These are phyloP conservation scores for Prunus mume DNA, from an alignment of 306 rosid species.

Conservation along the genomic window DNA sequence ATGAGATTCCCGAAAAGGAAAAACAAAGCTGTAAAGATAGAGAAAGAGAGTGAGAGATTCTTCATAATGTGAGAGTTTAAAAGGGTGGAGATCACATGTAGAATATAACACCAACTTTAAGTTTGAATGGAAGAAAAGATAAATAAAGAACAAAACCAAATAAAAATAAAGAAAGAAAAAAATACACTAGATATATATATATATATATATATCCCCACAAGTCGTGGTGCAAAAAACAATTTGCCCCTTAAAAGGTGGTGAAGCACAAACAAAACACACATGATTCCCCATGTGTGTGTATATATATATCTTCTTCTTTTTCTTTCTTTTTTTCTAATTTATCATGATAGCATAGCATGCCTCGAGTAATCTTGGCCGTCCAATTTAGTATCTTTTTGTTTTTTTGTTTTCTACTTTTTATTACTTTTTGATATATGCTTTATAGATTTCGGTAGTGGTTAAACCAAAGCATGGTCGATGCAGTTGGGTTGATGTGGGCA, in stretches of 20 bases:
- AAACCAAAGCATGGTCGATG: slow-evolving; percentile 41
- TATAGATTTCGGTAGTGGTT: slow-evolving; percentile 45
- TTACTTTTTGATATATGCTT: slow-evolving; percentile 29
- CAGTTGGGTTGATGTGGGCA: slow-evolving; percentile 54
- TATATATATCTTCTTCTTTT: background rate
- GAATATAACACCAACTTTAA: slow-evolving; percentile 41
- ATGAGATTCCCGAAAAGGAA: slow-evolving; percentile 63
- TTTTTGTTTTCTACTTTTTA: slow-evolving; percentile 19
- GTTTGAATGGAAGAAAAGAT: slow-evolving; percentile 34
- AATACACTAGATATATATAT: slow-evolving; percentile 2
- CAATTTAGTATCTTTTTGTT: slow-evolving; percentile 4
- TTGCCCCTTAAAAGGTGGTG: slow-evolving; percentile 54
- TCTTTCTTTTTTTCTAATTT: slow-evolving; percentile 5
- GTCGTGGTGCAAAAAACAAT: slow-evolving; percentile 51
- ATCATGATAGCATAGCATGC: slow-evolving; percentile 11
- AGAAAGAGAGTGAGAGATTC: slow-evolving; percentile 32
- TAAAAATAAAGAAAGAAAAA: background rate
- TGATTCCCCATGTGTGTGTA: slow-evolving; percentile 25
- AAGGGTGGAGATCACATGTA: slow-evolving; percentile 55
- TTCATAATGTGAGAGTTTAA: slow-evolving; percentile 33
- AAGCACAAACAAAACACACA: slow-evolving; percentile 65
- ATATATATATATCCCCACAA: slow-evolving; percentile 38
- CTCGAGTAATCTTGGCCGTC: slow-evolving; percentile 11
- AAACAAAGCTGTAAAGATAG: slow-evolving; percentile 24
- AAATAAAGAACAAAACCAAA: background rate